Percentiles rank a stretch among this genome's conserved stretches.
Evolutionary conservation across 73 alveolate genomes (phyloP).

Genomic region (Tetrahymena thermophila): DNA sequence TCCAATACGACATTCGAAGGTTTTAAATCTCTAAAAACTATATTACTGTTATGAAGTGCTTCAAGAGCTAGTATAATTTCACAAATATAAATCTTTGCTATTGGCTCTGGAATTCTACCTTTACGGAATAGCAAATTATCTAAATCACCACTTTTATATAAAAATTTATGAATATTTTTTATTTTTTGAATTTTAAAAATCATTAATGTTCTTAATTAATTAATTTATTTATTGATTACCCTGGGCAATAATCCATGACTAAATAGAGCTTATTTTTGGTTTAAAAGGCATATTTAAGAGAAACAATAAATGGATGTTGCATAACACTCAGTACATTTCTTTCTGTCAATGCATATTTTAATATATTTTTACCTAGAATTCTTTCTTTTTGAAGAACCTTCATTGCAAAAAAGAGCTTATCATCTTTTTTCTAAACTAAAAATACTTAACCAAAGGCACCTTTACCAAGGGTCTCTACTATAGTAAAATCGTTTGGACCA

Average conservation of each 20-base stretch:
- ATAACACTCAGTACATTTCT: constrained; percentile 84
- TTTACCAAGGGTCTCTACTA: constrained; percentile 71
- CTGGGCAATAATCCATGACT: constrained; percentile 86
- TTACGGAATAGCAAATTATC: constrained; percentile 41
- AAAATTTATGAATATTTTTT: too few species aligned
- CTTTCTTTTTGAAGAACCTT: constrained; percentile 81
- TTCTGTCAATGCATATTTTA: constrained; percentile 89
- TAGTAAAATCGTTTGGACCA: constrained; percentile 57
- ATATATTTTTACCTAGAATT: constrained; percentile 70
- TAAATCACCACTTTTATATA: constrained; percentile 51
- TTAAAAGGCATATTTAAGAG: constrained; percentile 81
- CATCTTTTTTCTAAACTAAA: constrained; percentile 71
- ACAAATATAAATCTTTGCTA: constrained; percentile 49
- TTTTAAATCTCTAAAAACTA: constrained; percentile 22
- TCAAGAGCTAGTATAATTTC: constrained; percentile 54
- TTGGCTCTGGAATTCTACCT: constrained; percentile 34
- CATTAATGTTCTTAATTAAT: background rate
- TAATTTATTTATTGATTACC: background rate
- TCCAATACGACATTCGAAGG: constrained; percentile 20
- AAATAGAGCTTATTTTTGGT: constrained; percentile 81
- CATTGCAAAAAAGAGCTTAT: constrained; percentile 78
- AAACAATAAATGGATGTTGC: constrained; percentile 82
- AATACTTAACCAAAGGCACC: constrained; percentile 88
- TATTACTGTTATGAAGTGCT: constrained; percentile 18
- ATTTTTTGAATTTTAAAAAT: too few species aligned